Conservation (phyloP, 1,139 yeast genomes). For the Debaryomyces coudertii region DNA sequence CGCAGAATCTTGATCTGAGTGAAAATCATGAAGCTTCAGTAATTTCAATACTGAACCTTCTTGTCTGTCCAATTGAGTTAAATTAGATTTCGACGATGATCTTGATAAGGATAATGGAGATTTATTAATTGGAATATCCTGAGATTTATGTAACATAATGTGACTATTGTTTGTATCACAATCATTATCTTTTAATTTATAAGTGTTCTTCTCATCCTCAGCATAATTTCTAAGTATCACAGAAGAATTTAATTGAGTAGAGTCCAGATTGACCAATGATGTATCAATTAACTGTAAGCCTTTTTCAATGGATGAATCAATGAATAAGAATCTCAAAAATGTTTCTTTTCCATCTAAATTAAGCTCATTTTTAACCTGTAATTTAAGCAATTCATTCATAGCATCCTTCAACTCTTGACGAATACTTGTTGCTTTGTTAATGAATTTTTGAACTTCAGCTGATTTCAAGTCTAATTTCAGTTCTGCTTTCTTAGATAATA, state of each 20-base stretch:
- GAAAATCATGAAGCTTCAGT: conserved; percentile 31
- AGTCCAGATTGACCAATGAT: conserved; percentile 29
- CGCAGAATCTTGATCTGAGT: conserved; percentile 15
- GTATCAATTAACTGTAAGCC: conserved; percentile 58
- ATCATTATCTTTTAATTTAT: conserved; percentile 9
- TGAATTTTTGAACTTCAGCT: conserved; percentile 43
- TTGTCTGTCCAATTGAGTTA: conserved; percentile 39
- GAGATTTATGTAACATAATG: conserved; percentile 11
- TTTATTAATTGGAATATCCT: conserved; percentile 19
- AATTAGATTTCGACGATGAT: conserved; percentile 39
- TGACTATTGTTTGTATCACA: conserved; percentile 1
- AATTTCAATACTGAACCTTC: conserved; percentile 48
- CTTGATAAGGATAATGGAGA: conserved; percentile 37
- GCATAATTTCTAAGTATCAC: conserved; percentile 12
- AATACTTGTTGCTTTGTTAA: conserved; percentile 45
- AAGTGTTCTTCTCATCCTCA: conserved; percentile 24
- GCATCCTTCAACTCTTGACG: conserved; percentile 53
- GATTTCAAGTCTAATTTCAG: conserved; percentile 31
- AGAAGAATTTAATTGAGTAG: conserved; percentile 10
- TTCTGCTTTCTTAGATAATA: conserved; percentile 34
- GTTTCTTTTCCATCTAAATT: conserved; percentile 74
- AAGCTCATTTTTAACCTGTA: conserved; percentile 57
- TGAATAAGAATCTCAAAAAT: conserved; percentile 63
- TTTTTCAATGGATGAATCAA: conserved; percentile 71
- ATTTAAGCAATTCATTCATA: conserved; percentile 57